Base-by-base conservation (phyloP, 169 alveolate species). In the Besnoitia besnoiti region DNA sequence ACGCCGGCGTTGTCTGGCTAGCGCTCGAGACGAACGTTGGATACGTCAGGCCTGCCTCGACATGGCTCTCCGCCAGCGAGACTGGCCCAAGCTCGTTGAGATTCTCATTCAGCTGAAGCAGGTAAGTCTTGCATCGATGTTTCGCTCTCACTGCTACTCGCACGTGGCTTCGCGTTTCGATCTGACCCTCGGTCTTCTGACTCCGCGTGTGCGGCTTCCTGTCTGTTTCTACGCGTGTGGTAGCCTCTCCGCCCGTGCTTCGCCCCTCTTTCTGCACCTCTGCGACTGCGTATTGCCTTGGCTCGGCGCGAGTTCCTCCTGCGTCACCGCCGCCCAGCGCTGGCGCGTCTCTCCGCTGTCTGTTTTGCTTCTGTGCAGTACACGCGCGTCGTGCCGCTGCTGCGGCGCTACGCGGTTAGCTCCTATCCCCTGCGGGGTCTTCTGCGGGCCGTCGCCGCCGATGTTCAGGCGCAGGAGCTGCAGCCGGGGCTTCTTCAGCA, bases 21-120 rank as follows among this genome's bases (percentile, higher is more conserved):
- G 80, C n/a, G 44, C 46, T 10, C 19, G 3, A 67, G 91, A 85
- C 42, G 92, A 90, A 46, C 39, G 77, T 0, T 90, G 90, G 93
- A 33, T 42, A 19, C 47, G 90, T 84, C 93, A 79, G 37, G 89
- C 90, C 51, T 77, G 93, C 51, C 90, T 90, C 14, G 94, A 91
- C 46, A 85, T 85, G 76, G 90, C 91, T 0, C 55, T 91, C 21
- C 51, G 94, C 19, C 85, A 37, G 85, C 50, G 87, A 14, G 89
- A 67, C 59, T 91, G 94, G 94, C n/a, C 47, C 5, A 59, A 47
- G 51, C 33, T 91, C 59, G 94, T 80, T 46, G 89, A 85, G 21
- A 77, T 91, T n/a, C 94, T 91, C 59, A 55, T 91, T n/a, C 37
- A 51, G 16, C 35, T 33, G 8, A 91, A 91, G 59, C 90, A 91